Base-by-base conservation (phyloP, 2,329 filamentous ascomycete genomes). In the Mycosphaerella arachidis region DNA sequence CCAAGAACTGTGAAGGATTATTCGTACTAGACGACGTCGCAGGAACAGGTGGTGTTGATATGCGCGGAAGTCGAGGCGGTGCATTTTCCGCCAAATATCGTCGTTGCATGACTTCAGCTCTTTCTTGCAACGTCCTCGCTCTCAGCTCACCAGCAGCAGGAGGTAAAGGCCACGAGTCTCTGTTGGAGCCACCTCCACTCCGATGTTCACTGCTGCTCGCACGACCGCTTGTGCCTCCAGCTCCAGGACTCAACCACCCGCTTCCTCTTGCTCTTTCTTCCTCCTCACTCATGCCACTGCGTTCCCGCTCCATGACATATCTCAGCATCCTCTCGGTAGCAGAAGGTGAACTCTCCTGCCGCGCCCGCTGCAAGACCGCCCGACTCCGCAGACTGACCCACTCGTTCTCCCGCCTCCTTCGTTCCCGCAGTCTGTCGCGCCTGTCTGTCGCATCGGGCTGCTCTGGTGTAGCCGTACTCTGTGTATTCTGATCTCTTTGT, bases 1-100 rank as follows among this genome's bases (percentile, higher is more conserved):
- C 83, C 55, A 88, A 70, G 54, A 75, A 72, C 13, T 74, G 71
- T 40, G 74, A 73, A 66, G 71, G 57, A 8, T 58, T 40, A 13
- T 55, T 40, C 12, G 63, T 20, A 10, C 61, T 40, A 9, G 62
- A 57, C 8, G 67, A 60, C 4, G 48, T 60, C 20, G 60, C 29
- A 7, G 68, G 65, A 20, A 64, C 57, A 1, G 68, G 66, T 20
- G 68, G 68, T 27, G 69, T 67, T 1, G 66, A 67, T 40, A 71
- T 66, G 18, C 69, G 59, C n/a, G 70, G 69, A 20, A 71, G 56
- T 53, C 70, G 63, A 48, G 69, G 67, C 24, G 68, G 65, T 27
- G 69, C 68, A 55, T 70, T 72, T 53, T 75, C 73, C 6, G 71
- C 64, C 57, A 71, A 57, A 53, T 74, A 74, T 7, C 70, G 68